Percentiles rank a stretch among this genome's conserved stretches.
Conservation (phyloP, 352 stramenopile species). For the Globisporangium emineosum region DNA sequence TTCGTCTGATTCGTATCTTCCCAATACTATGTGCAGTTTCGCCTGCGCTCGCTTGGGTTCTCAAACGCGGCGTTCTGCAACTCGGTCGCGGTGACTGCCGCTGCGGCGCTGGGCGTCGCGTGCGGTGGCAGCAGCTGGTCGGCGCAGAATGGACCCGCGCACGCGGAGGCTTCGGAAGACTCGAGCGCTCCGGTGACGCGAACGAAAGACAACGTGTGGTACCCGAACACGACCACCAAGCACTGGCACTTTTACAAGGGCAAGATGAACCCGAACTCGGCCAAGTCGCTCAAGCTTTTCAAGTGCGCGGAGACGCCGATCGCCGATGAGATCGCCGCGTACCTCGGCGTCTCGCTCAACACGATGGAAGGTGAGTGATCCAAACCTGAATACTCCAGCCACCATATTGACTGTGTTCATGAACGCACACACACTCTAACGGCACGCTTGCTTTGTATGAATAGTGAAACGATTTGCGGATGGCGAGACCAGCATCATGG, state of each 20-base stretch:
- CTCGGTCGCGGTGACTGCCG: slow-evolving; percentile 30
- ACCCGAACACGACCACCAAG: slow-evolving; percentile 81
- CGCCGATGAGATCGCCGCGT: slow-evolving; percentile 78
- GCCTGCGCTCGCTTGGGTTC: slow-evolving; percentile 11
- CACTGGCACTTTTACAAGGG: slow-evolving; percentile 88
- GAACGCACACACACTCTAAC: neutral
- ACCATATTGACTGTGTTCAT: neutral
- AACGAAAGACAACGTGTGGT: slow-evolving; percentile 43
- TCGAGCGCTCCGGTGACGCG: slow-evolving; percentile 13
- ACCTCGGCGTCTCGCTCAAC: slow-evolving; percentile 78
- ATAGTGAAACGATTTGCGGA: slow-evolving; percentile 50
- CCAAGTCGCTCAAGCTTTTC: slow-evolving; percentile 88
- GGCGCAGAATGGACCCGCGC: slow-evolving; percentile 11
- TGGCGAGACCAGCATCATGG: slow-evolving; percentile 73
- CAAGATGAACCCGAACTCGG: slow-evolving; percentile 78
- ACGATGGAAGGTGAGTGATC: slow-evolving; percentile 50
- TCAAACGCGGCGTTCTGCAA: slow-evolving; percentile 15
- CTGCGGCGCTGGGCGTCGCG: slow-evolving; percentile 30
- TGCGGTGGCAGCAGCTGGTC: slow-evolving; percentile 26
- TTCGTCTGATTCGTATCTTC: neutral
- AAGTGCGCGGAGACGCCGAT: slow-evolving; percentile 86
- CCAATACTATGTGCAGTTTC: neutral
- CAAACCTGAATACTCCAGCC: neutral
- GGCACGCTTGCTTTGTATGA: neutral
- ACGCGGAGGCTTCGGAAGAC: slow-evolving; percentile 16